phyloP scores from a whole-genome alignment of 2,329 filamentous ascomycete genomes.

The Aspergillus melleus region DNA sequence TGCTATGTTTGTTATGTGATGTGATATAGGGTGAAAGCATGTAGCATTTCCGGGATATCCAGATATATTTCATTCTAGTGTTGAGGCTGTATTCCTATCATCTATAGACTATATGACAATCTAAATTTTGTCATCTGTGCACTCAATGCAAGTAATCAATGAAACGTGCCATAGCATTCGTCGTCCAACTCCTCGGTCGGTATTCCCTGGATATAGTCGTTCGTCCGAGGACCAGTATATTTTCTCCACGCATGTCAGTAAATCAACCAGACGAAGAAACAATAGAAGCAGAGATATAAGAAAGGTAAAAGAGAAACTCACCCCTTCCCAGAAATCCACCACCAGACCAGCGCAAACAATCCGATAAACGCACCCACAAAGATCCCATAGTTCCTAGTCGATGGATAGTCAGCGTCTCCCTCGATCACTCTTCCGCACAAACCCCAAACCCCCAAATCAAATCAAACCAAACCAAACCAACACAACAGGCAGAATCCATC shows the following conservation, averaged over 20 bases:
- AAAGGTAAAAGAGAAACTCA: too few species aligned
- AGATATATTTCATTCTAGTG: not conserved
- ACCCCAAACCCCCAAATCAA: not conserved
- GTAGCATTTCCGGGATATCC: not conserved
- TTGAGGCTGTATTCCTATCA: not conserved
- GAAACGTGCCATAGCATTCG: conserved; percentile 19
- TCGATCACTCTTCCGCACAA: not conserved
- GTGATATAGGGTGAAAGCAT: not conserved
- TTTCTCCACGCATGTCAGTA: conserved; percentile 37
- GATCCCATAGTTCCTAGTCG: conserved; percentile 49
- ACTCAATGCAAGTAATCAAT: not conserved
- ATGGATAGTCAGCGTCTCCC: not conserved
- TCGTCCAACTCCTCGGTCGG: conserved; percentile 31
- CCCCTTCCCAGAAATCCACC: conserved; percentile 45
- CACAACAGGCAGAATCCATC: too few species aligned
- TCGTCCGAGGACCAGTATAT: conserved; percentile 61
- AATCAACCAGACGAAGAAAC: too few species aligned
- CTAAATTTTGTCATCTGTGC: too few species aligned
- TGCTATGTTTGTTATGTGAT: not conserved
- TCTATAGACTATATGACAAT: too few species aligned
- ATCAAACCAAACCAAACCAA: too few species aligned
- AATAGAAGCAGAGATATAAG: too few species aligned
- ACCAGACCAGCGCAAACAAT: conserved; percentile 52
- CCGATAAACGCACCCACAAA: conserved; percentile 49
- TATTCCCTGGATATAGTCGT: conserved; percentile 46